Base-by-base conservation (phyloP, 805 yeast genomes). In the Saccharomycopsis synnaedendra region DNA sequence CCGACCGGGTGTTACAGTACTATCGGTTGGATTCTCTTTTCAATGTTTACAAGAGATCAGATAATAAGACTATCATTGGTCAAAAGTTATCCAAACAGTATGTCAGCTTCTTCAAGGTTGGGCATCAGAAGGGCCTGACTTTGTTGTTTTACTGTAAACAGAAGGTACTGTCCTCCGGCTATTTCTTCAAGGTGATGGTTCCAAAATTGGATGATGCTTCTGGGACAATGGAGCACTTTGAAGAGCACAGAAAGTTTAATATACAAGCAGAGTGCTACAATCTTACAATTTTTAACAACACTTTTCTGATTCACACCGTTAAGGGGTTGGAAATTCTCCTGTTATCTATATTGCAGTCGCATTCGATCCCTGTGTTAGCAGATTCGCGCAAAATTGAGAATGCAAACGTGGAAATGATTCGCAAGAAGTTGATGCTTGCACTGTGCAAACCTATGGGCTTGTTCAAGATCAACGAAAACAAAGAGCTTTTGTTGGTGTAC, bases 321-420 rank as follows among this genome's bases (percentile, higher is more conserved):
- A 74, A 76, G 56, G 89, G 89, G 0, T 79, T 82, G 54, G 81
- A 83, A 51, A 71, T 82, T 32, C 66, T 78, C 55, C 74, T 81
- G 4, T 67, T 83, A 45, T 80, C 80, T 49, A 74, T 75, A 40
- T 64, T 73, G 27, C 65, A 65, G 19, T 75, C 81, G 0, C 66
- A 79, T 46, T 71, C 80, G 1, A 69, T 77, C 3, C 89, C 90
- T 5, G 74, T 69, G 42, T 63, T 76, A 29, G 74, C 69, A 32
- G 51, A 57, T 11, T 43, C 55, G 6, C 19, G 19, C n/a, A 43
- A 32, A 28, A 37, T 41, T 52, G 50, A 60, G 55, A 54, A 57
- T 54, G 48, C 59, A 56, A 28, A 60, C 55, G 51, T 69, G 8
- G 78, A 71, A 3, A 47, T 60, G 5, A 69, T 75, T 48, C 65